Evolutionary conservation across 371 early-diverging fungal genomes (phyloP), one percentile per base, ranked within the genome.

Genomic region (Apophysomyces elegans): DNA sequence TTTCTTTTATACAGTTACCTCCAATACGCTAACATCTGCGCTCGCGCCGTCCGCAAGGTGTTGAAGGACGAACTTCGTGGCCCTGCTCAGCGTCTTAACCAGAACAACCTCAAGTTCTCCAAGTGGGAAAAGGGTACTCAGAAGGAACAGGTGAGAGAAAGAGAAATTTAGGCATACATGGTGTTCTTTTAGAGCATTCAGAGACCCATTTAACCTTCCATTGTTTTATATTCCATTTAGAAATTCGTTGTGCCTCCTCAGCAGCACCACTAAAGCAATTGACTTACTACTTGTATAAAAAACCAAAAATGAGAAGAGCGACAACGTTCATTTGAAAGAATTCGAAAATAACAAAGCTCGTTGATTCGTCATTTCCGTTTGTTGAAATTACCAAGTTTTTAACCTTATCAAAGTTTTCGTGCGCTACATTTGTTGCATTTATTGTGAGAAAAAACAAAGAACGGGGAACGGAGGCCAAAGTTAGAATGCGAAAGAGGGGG

Each of bases 61-160:
- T 84, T 96, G 76, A 94, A 93, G 89, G 88, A 86, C 46, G 93
- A 94, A 43, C 77, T 83, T 59, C 87, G 88, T 70, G 75, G 82
- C 62, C 74, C 76, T 62, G 94, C 93, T 65, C 69, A 87, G 70
- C 85, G 86, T 73, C 89, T 94, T 66, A 88, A 93, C 71, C 88
- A 90, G 71, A 89, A 90, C 82, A 80, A 80, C 64, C 79, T 93
- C 70, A 92, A 91, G 83, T 84, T 83, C 67, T 82, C 91, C 67
- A 87, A 90, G 81, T 96, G 96, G 96, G 85, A 85, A 62, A 82
- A 83, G 64, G 96, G 96, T 74, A 91, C 91, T 80, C 80, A 79
- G 70, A 80, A 85, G 67, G 89, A 89, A 67, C 70, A 83, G 69
- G 88, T 84, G 78, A 68, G 83, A 7, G 1, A 26, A 26, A 26